Conservation (phyloP, 257 asterid species). For the Euphrasia confusa region DNA sequence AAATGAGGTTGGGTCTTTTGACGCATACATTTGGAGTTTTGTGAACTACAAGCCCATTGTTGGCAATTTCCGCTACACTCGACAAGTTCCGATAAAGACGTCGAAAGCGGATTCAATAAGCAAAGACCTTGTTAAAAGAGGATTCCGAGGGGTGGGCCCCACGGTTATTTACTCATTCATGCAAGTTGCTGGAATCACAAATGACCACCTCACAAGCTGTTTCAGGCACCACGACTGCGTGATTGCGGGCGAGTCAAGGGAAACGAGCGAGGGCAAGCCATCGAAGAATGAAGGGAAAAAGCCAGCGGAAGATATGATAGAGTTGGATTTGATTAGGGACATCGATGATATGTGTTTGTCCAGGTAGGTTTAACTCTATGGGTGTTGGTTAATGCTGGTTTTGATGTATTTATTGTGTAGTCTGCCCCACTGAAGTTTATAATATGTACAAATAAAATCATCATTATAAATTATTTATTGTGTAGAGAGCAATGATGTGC, state of each 20-base stretch:
- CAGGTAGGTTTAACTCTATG: slow-evolving; percentile 29
- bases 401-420: slow-evolving; percentile 26
- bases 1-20: slow-evolving; percentile 68
- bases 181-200: slow-evolving; percentile 80
- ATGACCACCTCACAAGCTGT: slow-evolving; percentile 74
- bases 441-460: slow-evolving; percentile 30
- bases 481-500: no score
- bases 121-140: slow-evolving; percentile 76
- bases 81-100: slow-evolving; percentile 74
- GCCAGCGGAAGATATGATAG: slow-evolving; percentile 37
- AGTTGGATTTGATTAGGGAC: slow-evolving; percentile 48
- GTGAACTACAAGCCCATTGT: slow-evolving; percentile 64
- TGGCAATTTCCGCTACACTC: slow-evolving; percentile 59
- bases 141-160: slow-evolving; percentile 83
- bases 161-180: slow-evolving; percentile 79
- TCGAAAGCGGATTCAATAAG: slow-evolving; percentile 79
- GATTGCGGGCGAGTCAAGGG: slow-evolving; percentile 31
- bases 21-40: slow-evolving; percentile 74
- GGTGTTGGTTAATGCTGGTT: slow-evolving; percentile 6
- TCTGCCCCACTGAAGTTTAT: slow-evolving; percentile 18
- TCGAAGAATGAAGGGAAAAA: slow-evolving; percentile 30
- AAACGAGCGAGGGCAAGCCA: slow-evolving; percentile 34
- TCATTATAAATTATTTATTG: slow-evolving; percentile 23
- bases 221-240: slow-evolving; percentile 60
- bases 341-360: slow-evolving; percentile 56